Percentiles rank a stretch among this genome's conserved stretches.
Evolutionary conservation across 306 rosid species (phyloP).

Genomic region (Crotalaria pallida): DNA sequence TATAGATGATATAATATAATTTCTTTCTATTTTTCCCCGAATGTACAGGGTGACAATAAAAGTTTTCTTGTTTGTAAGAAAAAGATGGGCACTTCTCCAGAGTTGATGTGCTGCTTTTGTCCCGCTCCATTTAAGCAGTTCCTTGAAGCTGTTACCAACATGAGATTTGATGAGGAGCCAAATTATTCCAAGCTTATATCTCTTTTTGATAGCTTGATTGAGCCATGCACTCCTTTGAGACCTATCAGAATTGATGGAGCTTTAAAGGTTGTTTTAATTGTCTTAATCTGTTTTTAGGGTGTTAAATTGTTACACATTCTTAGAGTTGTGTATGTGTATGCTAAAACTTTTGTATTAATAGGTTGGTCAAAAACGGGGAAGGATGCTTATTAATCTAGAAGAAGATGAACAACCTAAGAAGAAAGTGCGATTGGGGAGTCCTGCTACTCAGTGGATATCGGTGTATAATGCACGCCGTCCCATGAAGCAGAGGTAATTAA

Average conservation of each 20-base stretch:
- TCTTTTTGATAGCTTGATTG: slow-evolving; percentile 75
- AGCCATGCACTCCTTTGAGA: slow-evolving; percentile 60
- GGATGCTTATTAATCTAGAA: slow-evolving; percentile 71
- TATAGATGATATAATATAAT: neutral
- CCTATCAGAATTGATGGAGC: slow-evolving; percentile 95
- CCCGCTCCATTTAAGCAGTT: slow-evolving; percentile 86
- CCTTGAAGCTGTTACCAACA: slow-evolving; percentile 79
- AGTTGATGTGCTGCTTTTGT: slow-evolving; percentile 86
- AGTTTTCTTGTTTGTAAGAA: slow-evolving; percentile 95
- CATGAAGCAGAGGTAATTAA: slow-evolving; percentile 84
- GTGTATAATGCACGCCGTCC: slow-evolving; percentile 93
- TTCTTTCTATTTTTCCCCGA: neutral
- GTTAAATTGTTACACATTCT: neutral
- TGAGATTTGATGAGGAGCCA: slow-evolving; percentile 95
- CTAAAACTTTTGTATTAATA: slow-evolving; percentile 25
- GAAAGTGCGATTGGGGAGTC: slow-evolving; percentile 85
- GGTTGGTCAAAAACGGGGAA: slow-evolving; percentile 91
- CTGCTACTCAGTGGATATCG: slow-evolving; percentile 94
- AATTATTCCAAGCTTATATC: slow-evolving; percentile 83
- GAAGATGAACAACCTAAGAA: slow-evolving; percentile 96
- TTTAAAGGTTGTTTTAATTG: slow-evolving; percentile 50
- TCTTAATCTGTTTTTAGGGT: neutral
- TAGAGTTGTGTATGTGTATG: neutral
- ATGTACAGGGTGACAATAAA: slow-evolving; percentile 89
- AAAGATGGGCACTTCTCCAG: slow-evolving; percentile 87